Base-by-base conservation (phyloP, 371 early-diverging fungal species). In the Mortierella sp. region DNA sequence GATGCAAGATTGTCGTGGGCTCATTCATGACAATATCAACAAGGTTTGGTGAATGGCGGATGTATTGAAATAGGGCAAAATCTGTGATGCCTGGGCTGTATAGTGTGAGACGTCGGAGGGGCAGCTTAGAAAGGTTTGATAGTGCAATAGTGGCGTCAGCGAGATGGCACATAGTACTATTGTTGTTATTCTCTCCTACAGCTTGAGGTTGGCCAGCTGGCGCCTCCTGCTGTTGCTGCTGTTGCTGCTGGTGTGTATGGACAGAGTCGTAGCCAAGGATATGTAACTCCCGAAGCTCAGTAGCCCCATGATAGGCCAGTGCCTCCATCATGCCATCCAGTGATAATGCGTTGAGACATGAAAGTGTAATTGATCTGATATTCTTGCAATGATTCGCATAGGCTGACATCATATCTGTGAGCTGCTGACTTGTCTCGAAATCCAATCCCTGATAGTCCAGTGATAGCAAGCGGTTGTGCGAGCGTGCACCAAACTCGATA, bases 81-180 rank as follows among this genome's bases (percentile, higher is more conserved):
- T 81, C 82, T 8, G 82, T 81, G 47, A 81, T 75, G 3, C 82
- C 82, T 24, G 73, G 65, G 70, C 82, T 76, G 61, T 81, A 81
- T 6, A 81, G 70, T n/a, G 82, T 81, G 22, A 81, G 41, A 9
- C 76, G 69, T 22, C 70, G 76, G 19, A 76, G 82, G 9, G 65
- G 63, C 21, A 81, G 28, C 32, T 59, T 72, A 9, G 76, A 62
- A 16, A 81, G 76, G 33, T 63, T 50, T n/a, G 69, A 52, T 48
- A 79, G 15, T 32, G 69, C 60, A 0, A 45, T 22, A 41, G 60
- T 70, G 8, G 74, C 74, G 45, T 81, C 72, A 5, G 59, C 58
- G 13, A 81, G 52, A 28, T 69, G 70, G 43, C 82, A 81, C 69
- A 81, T 71, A 36, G 7, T 36, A 36, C 36, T 36, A 36, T 36